Percentiles rank a stretch among this genome's conserved stretches.
Evolutionary conservation across 495 filamentous ascomycete species (phyloP).

Genomic region (Pyrenula massariospora): DNA sequence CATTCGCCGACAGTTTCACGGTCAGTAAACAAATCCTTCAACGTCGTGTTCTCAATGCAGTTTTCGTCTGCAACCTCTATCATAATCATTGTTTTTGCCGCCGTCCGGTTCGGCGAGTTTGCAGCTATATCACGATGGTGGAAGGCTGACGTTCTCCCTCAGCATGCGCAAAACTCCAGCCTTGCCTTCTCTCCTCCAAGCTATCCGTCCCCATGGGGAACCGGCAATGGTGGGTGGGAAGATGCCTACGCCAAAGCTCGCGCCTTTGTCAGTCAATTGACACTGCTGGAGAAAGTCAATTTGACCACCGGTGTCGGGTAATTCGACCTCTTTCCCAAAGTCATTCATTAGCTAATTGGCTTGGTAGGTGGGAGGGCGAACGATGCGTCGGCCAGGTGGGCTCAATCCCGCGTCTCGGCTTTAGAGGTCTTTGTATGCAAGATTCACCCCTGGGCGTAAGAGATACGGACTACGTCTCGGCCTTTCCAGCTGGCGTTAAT

Average conservation of each 20-base stretch:
- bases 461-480: constrained; percentile 63
- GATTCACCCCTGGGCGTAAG: constrained; percentile 83
- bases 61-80: neutral
- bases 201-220: constrained; percentile 79
- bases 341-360: neutral
- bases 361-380: constrained; percentile 56
- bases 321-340: neutral
- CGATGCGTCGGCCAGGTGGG: constrained; percentile 73
- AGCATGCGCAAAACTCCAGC: neutral
- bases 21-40: neutral
- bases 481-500: constrained; percentile 72
- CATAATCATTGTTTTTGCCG: neutral
- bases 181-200: constrained; percentile 43
- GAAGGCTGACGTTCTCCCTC: neutral
- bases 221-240: constrained; percentile 59
- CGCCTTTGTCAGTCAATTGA: constrained; percentile 71
- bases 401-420: constrained; percentile 36
- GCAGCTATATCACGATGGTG: neutral
- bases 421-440: constrained; percentile 75
- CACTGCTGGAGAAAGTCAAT: constrained; percentile 84
- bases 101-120: neutral
- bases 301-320: constrained; percentile 77
- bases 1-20: neutral
- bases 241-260: constrained; percentile 67
- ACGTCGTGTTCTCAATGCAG: neutral